These are phyloP conservation scores for Hygrophorus russula DNA, from an alignment of 768 basidiomycete species.

Conservation along the genomic window DNA sequence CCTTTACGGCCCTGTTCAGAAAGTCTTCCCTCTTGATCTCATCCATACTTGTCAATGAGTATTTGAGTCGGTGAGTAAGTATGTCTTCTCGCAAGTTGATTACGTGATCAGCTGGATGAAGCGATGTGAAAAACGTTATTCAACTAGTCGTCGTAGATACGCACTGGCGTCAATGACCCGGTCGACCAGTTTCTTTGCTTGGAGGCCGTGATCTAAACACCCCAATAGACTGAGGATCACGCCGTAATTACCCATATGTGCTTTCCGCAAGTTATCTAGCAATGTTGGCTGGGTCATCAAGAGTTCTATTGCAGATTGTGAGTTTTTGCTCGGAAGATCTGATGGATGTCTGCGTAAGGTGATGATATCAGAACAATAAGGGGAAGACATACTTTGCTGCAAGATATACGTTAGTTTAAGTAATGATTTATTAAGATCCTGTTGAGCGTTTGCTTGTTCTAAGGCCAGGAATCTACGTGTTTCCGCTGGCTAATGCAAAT, in stretches of 20 bases:
- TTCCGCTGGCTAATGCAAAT: constrained; percentile 33
- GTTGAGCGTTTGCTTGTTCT: constrained; percentile 70
- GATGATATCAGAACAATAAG: background rate
- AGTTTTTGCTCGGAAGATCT: constrained; percentile 58
- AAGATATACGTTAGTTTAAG: constrained; percentile 71
- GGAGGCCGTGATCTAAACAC: constrained; percentile 79
- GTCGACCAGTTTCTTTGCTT: constrained; percentile 86
- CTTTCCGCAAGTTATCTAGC: constrained; percentile 80
- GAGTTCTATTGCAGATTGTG: constrained; percentile 75
- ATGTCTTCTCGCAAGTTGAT: constrained; percentile 88
- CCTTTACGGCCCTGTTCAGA: constrained; percentile 57
- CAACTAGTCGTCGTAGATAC: constrained; percentile 11
- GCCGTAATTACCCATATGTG: constrained; percentile 87
- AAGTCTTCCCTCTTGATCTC: constrained; percentile 46
- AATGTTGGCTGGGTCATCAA: constrained; percentile 72
- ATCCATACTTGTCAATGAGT: constrained; percentile 66
- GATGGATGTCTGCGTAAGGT: background rate
- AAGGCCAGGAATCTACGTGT: constrained; percentile 49
- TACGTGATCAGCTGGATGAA: constrained; percentile 69
- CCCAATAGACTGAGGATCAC: constrained; percentile 86
- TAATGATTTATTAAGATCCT: constrained; percentile 66
- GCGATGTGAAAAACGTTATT: background rate
- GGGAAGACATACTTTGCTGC: constrained; percentile 50
- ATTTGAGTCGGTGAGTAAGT: constrained; percentile 70
- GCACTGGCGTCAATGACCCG: constrained; percentile 68